Evolutionary conservation across 2,329 filamentous ascomycete genomes (phyloP).

Genomic region (Monilinia fructigena): DNA sequence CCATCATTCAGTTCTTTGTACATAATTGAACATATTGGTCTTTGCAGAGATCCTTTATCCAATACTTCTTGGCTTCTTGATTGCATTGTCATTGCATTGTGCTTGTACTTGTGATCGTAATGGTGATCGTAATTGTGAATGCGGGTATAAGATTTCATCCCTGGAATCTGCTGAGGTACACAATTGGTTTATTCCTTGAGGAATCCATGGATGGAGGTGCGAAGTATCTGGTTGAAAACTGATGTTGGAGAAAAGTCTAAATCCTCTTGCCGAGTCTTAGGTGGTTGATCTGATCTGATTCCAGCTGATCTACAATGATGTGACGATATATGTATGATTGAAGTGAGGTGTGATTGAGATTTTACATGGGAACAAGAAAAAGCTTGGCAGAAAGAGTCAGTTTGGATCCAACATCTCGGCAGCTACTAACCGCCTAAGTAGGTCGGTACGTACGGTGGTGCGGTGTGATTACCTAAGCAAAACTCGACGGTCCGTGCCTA

Average conservation of each 20-base stretch:
- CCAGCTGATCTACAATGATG: slow-evolving; percentile 6
- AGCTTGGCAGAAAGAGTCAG: slow-evolving; percentile 3
- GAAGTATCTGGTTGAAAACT: background rate
- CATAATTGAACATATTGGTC: slow-evolving; percentile 16
- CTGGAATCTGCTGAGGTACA: background rate
- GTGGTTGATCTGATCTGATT: background rate
- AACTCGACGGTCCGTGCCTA: slow-evolving; percentile 7
- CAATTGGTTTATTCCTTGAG: background rate
- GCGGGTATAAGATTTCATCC: too few relatives aligned
- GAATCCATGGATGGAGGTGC: background rate
- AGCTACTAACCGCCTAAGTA: background rate
- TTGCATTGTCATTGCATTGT: background rate
- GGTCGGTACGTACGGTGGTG: too few relatives aligned
- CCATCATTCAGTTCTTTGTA: slow-evolving; percentile 21
- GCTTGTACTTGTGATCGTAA: too few relatives aligned
- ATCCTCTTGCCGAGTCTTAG: background rate
- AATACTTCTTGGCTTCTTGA: slow-evolving; percentile 3
- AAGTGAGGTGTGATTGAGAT: slow-evolving; percentile 12
- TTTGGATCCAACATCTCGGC: background rate
- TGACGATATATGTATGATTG: slow-evolving; percentile 7
- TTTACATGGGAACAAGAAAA: background rate
- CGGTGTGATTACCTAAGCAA: too few relatives aligned
- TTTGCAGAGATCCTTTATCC: background rate
- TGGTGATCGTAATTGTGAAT: background rate
- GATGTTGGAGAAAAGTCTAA: background rate